phyloP scores from a whole-genome alignment of 768 basidiomycete species.

The Multifurca ochricompacta region DNA sequence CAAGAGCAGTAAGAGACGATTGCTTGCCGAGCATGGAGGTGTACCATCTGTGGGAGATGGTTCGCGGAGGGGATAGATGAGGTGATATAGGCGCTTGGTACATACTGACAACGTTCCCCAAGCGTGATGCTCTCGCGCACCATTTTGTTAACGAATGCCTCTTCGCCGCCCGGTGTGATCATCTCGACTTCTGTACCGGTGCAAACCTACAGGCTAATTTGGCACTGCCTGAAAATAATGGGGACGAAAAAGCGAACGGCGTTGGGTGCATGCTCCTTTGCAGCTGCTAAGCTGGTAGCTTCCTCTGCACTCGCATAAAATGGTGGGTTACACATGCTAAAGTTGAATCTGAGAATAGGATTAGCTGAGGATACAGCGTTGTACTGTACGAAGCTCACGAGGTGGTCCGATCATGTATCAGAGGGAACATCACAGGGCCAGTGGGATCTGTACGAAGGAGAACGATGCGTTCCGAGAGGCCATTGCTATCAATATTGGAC shows the following conservation, averaged over 20 bases:
- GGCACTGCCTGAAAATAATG: neutral
- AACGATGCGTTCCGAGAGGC: conserved; percentile 42
- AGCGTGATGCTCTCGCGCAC: conserved; percentile 59
- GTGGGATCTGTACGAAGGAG: conserved; percentile 34
- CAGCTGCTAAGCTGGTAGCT: conserved; percentile 44
- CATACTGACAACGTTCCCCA: conserved; percentile 51
- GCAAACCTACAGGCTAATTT: conserved; percentile 47
- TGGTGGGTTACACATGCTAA: conserved; percentile 95
- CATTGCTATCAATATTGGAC: conserved; percentile 51
- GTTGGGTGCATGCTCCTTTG: conserved; percentile 59
- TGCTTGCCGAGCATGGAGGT: conserved; percentile 89
- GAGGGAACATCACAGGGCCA: conserved; percentile 41
- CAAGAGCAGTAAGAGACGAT: conserved; percentile 59
- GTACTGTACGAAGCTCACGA: neutral
- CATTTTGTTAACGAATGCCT: conserved; percentile 67
- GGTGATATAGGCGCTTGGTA: neutral
- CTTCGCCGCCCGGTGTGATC: conserved; percentile 85
- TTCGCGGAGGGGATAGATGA: neutral
- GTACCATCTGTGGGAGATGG: conserved; percentile 58
- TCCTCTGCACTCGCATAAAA: conserved; percentile 81
- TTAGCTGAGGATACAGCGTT: neutral
- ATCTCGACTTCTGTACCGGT: conserved; percentile 85
- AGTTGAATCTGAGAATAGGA: conserved; percentile 43
- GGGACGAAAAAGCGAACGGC: conserved; percentile 43
- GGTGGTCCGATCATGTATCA: conserved; percentile 19